Evolutionary conservation across 179 eudicot genomes (phyloP).

Genomic region (Beta macrorhiza): DNA sequence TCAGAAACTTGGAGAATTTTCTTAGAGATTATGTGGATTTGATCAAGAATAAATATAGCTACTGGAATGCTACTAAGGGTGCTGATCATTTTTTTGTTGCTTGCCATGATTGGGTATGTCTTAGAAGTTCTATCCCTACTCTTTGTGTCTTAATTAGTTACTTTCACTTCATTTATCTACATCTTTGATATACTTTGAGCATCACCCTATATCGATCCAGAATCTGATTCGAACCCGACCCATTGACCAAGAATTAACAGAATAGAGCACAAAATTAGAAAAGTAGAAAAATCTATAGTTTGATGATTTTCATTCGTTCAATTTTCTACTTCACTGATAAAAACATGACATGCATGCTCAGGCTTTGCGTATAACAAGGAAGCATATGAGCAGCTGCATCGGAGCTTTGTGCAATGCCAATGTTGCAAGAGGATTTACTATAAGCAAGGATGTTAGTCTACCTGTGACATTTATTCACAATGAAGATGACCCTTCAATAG

Average conservation of each 20-base stretch:
- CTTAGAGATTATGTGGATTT: constrained; percentile 47
- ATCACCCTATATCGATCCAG: too few species aligned
- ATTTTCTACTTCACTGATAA: neutral
- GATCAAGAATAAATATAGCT: constrained; percentile 51
- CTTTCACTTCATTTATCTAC: neutral
- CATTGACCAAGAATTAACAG: too few species aligned
- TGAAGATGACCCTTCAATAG: constrained; percentile 45
- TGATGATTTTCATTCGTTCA: neutral
- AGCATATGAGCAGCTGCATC: constrained; percentile 46
- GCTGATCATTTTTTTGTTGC: constrained; percentile 77
- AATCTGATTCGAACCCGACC: too few species aligned
- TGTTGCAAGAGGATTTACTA: constrained; percentile 53
- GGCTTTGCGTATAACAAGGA: constrained; percentile 55
- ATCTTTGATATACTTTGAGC: too few species aligned
- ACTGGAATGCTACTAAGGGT: constrained; percentile 63
- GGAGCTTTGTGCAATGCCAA: constrained; percentile 74
- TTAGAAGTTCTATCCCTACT: neutral
- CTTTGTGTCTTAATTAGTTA: neutral
- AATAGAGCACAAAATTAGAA: too few species aligned
- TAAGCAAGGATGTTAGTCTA: constrained; percentile 61
- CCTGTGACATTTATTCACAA: constrained; percentile 64
- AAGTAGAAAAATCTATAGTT: too few species aligned
- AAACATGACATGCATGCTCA: constrained; percentile 12
- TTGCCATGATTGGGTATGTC: constrained; percentile 83
- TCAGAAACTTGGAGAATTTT: constrained; percentile 43